Percentiles rank a stretch among this genome's conserved stretches.
phyloP scores from a whole-genome alignment of 225 moss, liverwort and hornwort species.

The Polytrichum commune region DNA sequence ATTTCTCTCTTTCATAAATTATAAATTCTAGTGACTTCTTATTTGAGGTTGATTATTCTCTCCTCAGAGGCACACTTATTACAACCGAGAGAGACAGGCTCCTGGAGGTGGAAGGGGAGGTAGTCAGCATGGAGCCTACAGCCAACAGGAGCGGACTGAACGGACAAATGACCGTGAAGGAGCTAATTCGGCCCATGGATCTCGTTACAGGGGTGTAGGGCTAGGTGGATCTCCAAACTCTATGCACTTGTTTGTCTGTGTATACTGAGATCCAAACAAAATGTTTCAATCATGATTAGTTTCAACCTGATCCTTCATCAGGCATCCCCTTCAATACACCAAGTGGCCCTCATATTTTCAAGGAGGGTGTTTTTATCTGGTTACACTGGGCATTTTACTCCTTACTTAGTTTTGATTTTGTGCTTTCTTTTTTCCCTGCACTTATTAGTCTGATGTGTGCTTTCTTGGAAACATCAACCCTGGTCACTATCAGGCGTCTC shows the following conservation, averaged over 20 bases:
- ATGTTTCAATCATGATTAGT: too few species aligned
- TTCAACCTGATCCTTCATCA: too few species aligned
- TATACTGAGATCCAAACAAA: too few species aligned
- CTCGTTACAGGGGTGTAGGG: conserved; percentile 29
- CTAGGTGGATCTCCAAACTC: conserved; percentile 18
- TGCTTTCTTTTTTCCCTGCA: not conserved
- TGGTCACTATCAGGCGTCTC: not conserved
- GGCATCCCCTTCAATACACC: too few species aligned
- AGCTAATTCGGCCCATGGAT: conserved; percentile 18
- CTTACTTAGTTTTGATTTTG: not conserved
- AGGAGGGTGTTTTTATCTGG: not conserved
- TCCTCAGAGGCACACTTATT: conserved; percentile 20
- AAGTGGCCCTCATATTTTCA: not conserved
- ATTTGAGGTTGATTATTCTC: too few species aligned
- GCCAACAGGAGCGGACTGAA: conserved; percentile 35
- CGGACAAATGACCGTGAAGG: conserved; percentile 20
- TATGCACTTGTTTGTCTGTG: not conserved
- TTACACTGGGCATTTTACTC: not conserved
- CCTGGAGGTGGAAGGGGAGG: conserved; percentile 30
- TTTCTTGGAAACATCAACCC: not conserved
- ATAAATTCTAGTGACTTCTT: too few species aligned
- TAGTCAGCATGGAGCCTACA: conserved; percentile 34
- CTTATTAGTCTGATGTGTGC: not conserved
- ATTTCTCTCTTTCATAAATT: too few species aligned
- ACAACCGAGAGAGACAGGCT: conserved; percentile 23